Base-by-base conservation (phyloP, 768 basidiomycete species). In the Russula griseocarnosa region DNA sequence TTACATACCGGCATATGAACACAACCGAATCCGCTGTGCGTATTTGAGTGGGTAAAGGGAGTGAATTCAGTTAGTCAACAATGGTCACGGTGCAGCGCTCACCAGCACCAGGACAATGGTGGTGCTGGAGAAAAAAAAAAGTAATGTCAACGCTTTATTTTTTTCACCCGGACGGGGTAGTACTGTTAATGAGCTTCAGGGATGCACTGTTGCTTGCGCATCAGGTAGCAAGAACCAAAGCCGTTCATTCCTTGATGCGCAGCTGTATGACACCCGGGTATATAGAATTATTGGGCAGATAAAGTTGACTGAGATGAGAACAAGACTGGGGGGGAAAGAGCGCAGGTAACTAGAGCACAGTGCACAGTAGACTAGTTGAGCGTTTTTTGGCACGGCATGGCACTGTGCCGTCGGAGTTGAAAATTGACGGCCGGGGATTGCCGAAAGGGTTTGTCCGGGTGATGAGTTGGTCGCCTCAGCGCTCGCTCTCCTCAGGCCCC, bases 401-500 rank as follows among this genome's bases (percentile, higher is more conserved):
- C 5, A 20, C 42, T 11, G n/a, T 13, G 36, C n/a, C 36, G 28
- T 61, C 64, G 64, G 64, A 61, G 64, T 5, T 47, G 46, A 61
- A 65, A 65, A 47, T 55, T 55, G 59, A 60, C 51, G 2, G 0
- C 0, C 59, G 64, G 59, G 28, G 46, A 51, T 14, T 56, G 55
- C 64, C 64, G 64, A 11, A 14, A 8, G 26, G 52, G n/a, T 16
- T n/a, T 28, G 58, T 34, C 44, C 50, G 63, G 57, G 34, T 56
- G 58, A 60, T 49, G 63, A 55, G 64, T 51, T 65, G 55, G 64
- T 65, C 64, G 49, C 40, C 59, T 57, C 64, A 52, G 64, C 64
- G 64, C 64, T 65, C 64, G 64, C 64, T 65, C 59, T 55, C 57
- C 62, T 51, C 54, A 22, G 54, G 53, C 38, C 42, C 42, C 51